Evolutionary conservation across 768 basidiomycete species (phyloP), one percentile per base, ranked within the genome.

Genomic region (Rhizopogon rudus): DNA sequence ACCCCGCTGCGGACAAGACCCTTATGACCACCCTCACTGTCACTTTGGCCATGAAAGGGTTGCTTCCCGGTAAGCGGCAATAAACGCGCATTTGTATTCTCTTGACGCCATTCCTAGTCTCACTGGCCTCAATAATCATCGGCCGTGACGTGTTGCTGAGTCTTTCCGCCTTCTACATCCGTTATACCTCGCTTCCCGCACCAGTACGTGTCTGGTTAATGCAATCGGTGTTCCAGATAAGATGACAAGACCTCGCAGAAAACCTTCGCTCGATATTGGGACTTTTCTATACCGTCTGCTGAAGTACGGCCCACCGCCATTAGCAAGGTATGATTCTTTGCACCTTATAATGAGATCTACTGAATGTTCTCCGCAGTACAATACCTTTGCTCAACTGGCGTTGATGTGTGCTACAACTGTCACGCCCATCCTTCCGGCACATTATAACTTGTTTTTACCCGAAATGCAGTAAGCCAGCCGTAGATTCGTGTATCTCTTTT

Each of bases 1-100:
- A 99, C 68, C 97, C 97, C 12, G 93, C 96, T 0, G 97, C 97
- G 2, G 97, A 99, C 79, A 99, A 99, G 71, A 78, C 83, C 10
- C 74, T 99, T 42, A 89, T 99, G 88, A 96, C 97, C 1, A 98
- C 95, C 1, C 74, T 99, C 63, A 92, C 91, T 0, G 74, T 94
- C 45, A 88, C 93, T 1, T 73, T 99, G 57, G 84, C 93, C 0
- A 81, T 88, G 79, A 87, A 90, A 60, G 86, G 83, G 20, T 75
- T 96, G 61, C 75, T 99, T 20, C 96, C 96, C 8, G 61, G 95
- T 95, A 60, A 59, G 85, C 77, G 7, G 29, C 1, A 22, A 49
- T 10, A 37, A 22, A 2, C 3, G 14, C 1, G 2, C 14, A 49
- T 49, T 9, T 51, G 20, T 51, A 12, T 43, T 5, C 42, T 43